Conservation (phyloP, 805 yeast species). For the Candida ipomoeae region DNA sequence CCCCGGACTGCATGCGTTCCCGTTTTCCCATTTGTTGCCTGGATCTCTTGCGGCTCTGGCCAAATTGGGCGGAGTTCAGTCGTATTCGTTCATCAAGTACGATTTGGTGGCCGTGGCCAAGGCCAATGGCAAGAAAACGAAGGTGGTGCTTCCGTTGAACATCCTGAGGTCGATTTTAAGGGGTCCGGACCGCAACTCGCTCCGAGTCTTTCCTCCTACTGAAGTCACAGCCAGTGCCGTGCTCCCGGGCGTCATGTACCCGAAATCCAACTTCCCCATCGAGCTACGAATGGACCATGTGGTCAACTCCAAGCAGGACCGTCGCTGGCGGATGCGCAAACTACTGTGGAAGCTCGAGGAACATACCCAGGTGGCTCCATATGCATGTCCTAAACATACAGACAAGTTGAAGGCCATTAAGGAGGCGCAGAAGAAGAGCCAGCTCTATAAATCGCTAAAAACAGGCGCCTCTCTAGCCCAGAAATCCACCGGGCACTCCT, state of each 20-base stretch:
- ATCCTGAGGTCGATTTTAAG: slow-evolving; percentile 72
- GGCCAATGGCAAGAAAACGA: slow-evolving; percentile 21
- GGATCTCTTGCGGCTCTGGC: slow-evolving; percentile 83
- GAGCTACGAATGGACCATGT: slow-evolving; percentile 80
- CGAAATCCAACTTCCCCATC: slow-evolving; percentile 78
- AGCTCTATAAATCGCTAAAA: slow-evolving; percentile 12
- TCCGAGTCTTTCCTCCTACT: slow-evolving; percentile 94
- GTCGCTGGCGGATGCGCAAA: slow-evolving; percentile 91
- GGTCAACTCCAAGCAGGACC: slow-evolving; percentile 43
- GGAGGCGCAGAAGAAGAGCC: slow-evolving; percentile 27
- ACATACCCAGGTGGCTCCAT: slow-evolving; percentile 55
- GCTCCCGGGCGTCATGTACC: slow-evolving; percentile 84
- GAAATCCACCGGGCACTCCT: slow-evolving; percentile 2
- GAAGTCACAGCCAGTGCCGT: slow-evolving; percentile 82
- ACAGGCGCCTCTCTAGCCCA: slow-evolving; percentile 5
- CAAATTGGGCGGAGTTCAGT: slow-evolving; percentile 52
- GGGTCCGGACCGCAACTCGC: slow-evolving; percentile 80
- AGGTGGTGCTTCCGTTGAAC: slow-evolving; percentile 58
- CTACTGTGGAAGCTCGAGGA: slow-evolving; percentile 89
- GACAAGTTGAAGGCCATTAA: slow-evolving; percentile 45
- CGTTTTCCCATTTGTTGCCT: slow-evolving; percentile 84
- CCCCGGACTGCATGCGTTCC: slow-evolving; percentile 77
- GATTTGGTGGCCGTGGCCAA: slow-evolving; percentile 64
- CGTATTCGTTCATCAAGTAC: slow-evolving; percentile 58
- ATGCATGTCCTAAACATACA: slow-evolving; percentile 56